Percentiles rank a stretch among this genome's conserved stretches.
Conservation (phyloP, 345 rosid genomes). For the Reutealis trisperma region DNA sequence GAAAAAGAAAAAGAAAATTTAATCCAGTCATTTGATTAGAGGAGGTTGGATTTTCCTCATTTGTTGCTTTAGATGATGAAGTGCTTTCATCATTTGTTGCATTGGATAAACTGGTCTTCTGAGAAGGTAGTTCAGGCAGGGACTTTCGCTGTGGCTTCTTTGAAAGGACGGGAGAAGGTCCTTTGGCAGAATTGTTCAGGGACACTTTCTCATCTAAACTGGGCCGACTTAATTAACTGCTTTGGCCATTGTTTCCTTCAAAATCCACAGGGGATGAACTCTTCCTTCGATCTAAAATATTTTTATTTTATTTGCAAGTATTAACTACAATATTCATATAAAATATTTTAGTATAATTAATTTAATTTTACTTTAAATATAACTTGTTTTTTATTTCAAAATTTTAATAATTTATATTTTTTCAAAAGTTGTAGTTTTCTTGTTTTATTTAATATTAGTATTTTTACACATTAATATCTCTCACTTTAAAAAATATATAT, state of each 20-base stretch:
- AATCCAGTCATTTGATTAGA: constrained; percentile 16
- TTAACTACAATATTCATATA: too few species aligned
- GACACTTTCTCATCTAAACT: constrained; percentile 72
- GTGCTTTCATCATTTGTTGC: constrained; percentile 23
- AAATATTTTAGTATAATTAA: too few species aligned
- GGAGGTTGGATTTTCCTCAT: constrained; percentile 20
- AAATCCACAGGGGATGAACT: constrained; percentile 42
- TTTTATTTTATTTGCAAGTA: too few species aligned
- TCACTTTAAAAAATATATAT: too few species aligned
- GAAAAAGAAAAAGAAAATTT: too few species aligned
- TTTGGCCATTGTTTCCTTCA: constrained; percentile 47
- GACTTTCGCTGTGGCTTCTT: constrained; percentile 80
- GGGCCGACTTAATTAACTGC: constrained; percentile 40
- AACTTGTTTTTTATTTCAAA: too few species aligned
- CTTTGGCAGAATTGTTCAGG: constrained; percentile 46
- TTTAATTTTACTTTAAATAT: too few species aligned
- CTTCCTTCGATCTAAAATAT: constrained; percentile 90
- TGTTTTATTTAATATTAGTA: too few species aligned
- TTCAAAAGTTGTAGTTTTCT: too few species aligned
- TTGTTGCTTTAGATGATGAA: constrained; percentile 19
- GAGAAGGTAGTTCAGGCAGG: constrained; percentile 91
- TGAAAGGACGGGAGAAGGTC: constrained; percentile 40
- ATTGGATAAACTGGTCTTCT: constrained; percentile 51
- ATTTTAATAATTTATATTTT: too few species aligned
- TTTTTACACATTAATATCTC: too few species aligned